Evolutionary conservation across 495 filamentous ascomycete genomes (phyloP).

Genomic region (Aspergillus saccharolyticus): DNA sequence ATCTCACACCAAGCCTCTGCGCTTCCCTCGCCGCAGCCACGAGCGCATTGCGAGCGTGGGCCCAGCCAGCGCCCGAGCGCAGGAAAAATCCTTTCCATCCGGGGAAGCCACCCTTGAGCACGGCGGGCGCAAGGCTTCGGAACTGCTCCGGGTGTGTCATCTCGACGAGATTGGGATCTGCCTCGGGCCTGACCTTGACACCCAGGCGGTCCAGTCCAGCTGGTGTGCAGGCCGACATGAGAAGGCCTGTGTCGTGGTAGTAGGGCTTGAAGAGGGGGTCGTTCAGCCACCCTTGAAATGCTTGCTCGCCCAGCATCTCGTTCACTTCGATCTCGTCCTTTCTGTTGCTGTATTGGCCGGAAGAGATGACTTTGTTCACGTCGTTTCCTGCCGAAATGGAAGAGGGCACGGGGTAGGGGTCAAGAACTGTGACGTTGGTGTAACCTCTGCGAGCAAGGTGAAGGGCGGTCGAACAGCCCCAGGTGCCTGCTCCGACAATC

Average conservation of each 20-base stretch:
- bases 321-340: slow-evolving; percentile 28
- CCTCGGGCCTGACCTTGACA: slow-evolving; percentile 22
- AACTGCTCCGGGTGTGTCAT: slow-evolving; percentile 40
- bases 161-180: slow-evolving; percentile 22
- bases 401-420: slow-evolving; percentile 42
- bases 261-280: slow-evolving; percentile 45
- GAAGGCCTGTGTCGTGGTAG: slow-evolving; percentile 47
- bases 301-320: slow-evolving; percentile 24
- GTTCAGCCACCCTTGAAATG: slow-evolving; percentile 41
- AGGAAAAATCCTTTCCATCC: slow-evolving; percentile 48
- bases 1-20: slow-evolving; percentile 38
- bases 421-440: slow-evolving; percentile 43
- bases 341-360: slow-evolving; percentile 17
- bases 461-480: slow-evolving; percentile 49
- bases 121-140: slow-evolving; percentile 43
- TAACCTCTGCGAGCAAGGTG: slow-evolving; percentile 47
- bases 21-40: slow-evolving; percentile 41
- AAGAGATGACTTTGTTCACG: slow-evolving; percentile 48
- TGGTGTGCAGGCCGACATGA: slow-evolving; percentile 38
- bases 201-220: slow-evolving; percentile 33
- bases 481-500: slow-evolving; percentile 46
- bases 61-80: slow-evolving; percentile 44
- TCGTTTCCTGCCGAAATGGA: slow-evolving; percentile 52
- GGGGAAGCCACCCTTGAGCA: slow-evolving; percentile 46
- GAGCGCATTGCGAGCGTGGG: slow-evolving; percentile 43